Evolutionary conservation across 352 stramenopile species (phyloP), one percentile per base, ranked within the genome.

Genomic region (Blastocystis sp.): DNA sequence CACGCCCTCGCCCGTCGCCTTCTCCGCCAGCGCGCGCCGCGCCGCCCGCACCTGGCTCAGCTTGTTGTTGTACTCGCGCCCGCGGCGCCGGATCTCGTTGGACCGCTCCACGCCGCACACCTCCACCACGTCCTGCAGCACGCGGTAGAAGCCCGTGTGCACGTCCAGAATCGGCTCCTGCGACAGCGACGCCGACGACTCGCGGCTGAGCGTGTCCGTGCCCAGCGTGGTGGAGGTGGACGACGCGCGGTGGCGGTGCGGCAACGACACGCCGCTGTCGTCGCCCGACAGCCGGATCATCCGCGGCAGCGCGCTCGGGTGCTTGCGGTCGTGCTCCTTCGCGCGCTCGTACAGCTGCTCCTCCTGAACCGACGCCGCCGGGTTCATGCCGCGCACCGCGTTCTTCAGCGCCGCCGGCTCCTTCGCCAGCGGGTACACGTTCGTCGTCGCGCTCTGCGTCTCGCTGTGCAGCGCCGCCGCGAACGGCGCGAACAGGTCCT

Each of bases 281-380:
- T 42, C 28, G 11, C 19, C 43, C 3, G 14, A 4, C 59, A 62
- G 60, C 0, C 28, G 42, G 17, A 54, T 19, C 7, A 70, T 28
- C 21, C 42, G 74, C 43, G 74, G 74, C 74, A 84, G 54, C 19
- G 17, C 21, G 28, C 28, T 42, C 57, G 21, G 45, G 7, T 52
- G 54, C 38, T 69, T 84, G 14, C 57, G 34, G 11, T 84, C 74
- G n/a, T 10, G 24, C 40, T 84, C 74, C 60, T 84, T 84, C 19
- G 45, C 7, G 19, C 64, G 64, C 34, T 19, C 28, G 34, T 74
- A 74, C 21, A 74, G 34, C 14, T 74, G 64, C 17, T 74, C 64
- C 17, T 48, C 43, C 40, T 74, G 64, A 1, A 11, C 43, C 40
- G 21, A 45, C 43, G 64, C 43, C 64, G 34, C 24, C 40, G 9